Evolutionary conservation across 202 grass and related monocot genomes (phyloP), one percentile per base, ranked within the genome.

Genomic region (Brachypodium distachyon): DNA sequence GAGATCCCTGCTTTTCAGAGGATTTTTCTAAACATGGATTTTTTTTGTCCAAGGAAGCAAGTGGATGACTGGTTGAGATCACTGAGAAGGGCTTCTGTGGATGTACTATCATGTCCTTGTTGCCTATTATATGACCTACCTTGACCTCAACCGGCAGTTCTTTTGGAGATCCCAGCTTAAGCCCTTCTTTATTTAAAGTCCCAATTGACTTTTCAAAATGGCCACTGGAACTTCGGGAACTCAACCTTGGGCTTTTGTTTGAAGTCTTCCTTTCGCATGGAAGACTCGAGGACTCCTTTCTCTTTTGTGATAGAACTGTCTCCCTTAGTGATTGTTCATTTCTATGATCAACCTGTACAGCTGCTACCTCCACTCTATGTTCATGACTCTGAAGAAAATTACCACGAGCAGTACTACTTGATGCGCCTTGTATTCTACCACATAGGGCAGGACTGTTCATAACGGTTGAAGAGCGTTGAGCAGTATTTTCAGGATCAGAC

Each of bases 331-430:
- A 44, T 36, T 5, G 32, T 34, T 9, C 50, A 54, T 77, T 53
- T 58, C 33, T 32, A 67, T 25, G 19, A 89, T 72, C 67, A 51
- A 43, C 63, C 31, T 74, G 31, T 14, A 54, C 36, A 43, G 27
- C 13, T 65, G 29, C 34, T 57, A 50, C 70, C 8, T 59, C 61
- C 0, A 5, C 37, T 12, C 17, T 4, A 46, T 82, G 56, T 78
- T 87, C 74, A 61, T 79, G 36, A 67, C 21, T 71, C 76, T 79
- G 70, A 37, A 65, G 47, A 61, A 77, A 68, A 82, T 43, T 12
- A 17, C 26, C 43, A 72, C 67, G 13, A 81, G 51, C 38, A 42
- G 44, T 38, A 58, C 39, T 61, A 74, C 36, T 38, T 37, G 61
- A 78, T 61, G 40, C 37, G 10, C 56, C 78, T 77, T 61, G 51